phyloP scores from a whole-genome alignment of 768 basidiomycete genomes.

The Amyloporia xantha region DNA sequence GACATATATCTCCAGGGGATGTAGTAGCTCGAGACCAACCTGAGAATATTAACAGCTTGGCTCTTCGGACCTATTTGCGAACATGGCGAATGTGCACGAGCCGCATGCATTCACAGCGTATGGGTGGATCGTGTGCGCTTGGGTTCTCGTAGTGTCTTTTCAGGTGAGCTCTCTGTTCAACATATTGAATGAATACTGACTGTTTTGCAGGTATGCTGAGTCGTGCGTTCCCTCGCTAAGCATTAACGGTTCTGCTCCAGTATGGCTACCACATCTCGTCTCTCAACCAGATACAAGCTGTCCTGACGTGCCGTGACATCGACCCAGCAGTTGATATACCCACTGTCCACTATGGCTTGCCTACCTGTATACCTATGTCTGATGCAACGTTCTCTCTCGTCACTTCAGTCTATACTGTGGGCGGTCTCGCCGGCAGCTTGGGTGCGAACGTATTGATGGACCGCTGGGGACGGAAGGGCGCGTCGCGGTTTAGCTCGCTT shows the following conservation, averaged over 20 bases:
- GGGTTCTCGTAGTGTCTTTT: conserved; percentile 62
- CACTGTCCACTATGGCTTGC: conserved; percentile 34
- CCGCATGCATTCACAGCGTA: conserved; percentile 44
- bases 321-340: conserved; percentile 7
- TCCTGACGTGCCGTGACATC: conserved; percentile 57
- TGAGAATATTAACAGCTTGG: no score
- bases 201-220: not conserved
- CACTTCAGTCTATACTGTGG: conserved; percentile 81
- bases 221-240: not conserved
- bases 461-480: conserved; percentile 61
- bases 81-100: conserved; percentile 5
- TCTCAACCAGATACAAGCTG: conserved; percentile 81
- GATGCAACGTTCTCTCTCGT: conserved; percentile 73
- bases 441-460: conserved; percentile 65
- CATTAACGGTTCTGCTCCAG: conserved; percentile 24
- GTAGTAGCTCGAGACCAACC: no score
- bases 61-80: not conserved
- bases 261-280: conserved; percentile 93
- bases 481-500: conserved; percentile 51
- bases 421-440: conserved; percentile 77
- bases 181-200: not conserved
- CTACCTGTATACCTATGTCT: conserved; percentile 77
- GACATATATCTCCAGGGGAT: no score
- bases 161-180: conserved; percentile 24
- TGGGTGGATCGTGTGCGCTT: conserved; percentile 60